Conservation (phyloP, 805 yeast genomes). For the Tetrapisispora namnaoensis region DNA sequence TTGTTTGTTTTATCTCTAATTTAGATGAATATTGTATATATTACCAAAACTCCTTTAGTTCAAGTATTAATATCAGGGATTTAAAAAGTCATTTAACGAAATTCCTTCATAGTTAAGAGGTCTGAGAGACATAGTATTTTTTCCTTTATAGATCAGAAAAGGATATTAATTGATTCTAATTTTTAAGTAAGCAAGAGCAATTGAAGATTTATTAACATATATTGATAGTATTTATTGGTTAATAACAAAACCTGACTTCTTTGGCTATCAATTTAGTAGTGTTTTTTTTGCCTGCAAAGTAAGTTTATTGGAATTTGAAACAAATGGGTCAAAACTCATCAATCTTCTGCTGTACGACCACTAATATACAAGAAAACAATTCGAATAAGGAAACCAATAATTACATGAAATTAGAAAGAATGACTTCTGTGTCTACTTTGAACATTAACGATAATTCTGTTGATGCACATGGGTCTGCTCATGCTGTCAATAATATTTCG, state of each 20-base stretch:
- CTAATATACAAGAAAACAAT: not conserved
- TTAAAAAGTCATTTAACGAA: not conserved
- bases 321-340: slow-evolving; percentile 1
- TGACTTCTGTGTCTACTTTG: not conserved
- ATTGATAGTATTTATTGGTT: too few relatives aligned
- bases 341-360: not conserved
- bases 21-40: too few relatives aligned
- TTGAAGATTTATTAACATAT: too few relatives aligned
- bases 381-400: not conserved
- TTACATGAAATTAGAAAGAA: not conserved
- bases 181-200: too few relatives aligned
- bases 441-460: not conserved
- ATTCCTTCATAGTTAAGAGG: not conserved
- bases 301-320: not conserved
- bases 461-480: not conserved
- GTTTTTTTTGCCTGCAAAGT: not conserved
- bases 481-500: not conserved
- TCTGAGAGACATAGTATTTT: not conserved
- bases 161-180: not conserved
- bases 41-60: too few relatives aligned
- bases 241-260: too few relatives aligned
- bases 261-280: not conserved
- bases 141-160: not conserved
- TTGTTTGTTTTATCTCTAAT: not conserved
- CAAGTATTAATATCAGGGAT: not conserved